phyloP scores from a whole-genome alignment of 2,329 filamentous ascomycete species.

The Ophiostoma himal-ulmi region DNA sequence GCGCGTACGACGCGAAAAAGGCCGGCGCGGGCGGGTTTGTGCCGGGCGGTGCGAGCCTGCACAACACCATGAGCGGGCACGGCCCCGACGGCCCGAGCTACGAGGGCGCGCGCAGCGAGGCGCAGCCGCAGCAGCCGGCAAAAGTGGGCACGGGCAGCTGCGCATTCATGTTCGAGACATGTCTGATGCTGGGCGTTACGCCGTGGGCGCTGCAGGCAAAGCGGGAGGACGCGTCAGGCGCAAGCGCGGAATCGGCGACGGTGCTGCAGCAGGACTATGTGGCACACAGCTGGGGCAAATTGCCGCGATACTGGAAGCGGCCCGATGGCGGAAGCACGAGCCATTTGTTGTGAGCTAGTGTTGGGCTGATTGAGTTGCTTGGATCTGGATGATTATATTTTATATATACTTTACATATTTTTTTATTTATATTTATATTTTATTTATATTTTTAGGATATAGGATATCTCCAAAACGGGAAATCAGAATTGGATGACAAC shows the following conservation, averaged over 20 bases:
- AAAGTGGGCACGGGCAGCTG: slow-evolving; percentile 57
- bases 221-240: slow-evolving; percentile 34
- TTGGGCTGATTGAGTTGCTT: background rate
- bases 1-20: slow-evolving; percentile 58
- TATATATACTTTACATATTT: background rate
- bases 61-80: slow-evolving; percentile 67
- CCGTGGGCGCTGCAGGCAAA: slow-evolving; percentile 57
- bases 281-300: slow-evolving; percentile 70
- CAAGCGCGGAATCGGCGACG: background rate
- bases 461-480: background rate
- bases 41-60: slow-evolving; percentile 55
- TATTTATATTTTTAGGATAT: background rate
- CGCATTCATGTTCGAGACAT: slow-evolving; percentile 66
- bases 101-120: slow-evolving; percentile 51
- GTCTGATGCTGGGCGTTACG: slow-evolving; percentile 64
- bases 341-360: slow-evolving; percentile 16
- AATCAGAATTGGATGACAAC: background rate
- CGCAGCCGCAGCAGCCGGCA: slow-evolving; percentile 43
- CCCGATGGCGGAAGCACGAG: slow-evolving; percentile 13
- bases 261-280: slow-evolving; percentile 64
- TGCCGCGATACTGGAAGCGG: slow-evolving; percentile 24
- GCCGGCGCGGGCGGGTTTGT: slow-evolving; percentile 52
- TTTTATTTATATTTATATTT: background rate
- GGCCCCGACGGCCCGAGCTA: slow-evolving; percentile 54
- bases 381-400: background rate